Evolutionary conservation across 2,329 filamentous ascomycete species (phyloP).

Genomic region (Diaporthe ampelina): DNA sequence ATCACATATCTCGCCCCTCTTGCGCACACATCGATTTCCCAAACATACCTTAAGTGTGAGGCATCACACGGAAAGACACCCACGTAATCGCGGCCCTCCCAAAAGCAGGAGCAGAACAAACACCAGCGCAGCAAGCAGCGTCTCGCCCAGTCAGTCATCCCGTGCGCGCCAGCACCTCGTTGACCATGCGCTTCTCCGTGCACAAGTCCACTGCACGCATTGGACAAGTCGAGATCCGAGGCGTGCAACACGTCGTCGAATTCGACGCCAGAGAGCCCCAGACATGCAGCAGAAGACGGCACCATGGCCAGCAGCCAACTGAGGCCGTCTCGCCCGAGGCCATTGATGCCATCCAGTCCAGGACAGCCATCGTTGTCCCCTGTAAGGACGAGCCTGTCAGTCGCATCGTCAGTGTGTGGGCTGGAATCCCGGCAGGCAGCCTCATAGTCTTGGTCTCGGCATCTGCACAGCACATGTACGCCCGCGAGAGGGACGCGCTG

Average conservation of each 20-base stretch:
- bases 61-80: not conserved
- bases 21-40: not conserved
- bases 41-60: conserved; percentile 1
- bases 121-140: not conserved
- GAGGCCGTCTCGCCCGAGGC: conserved; percentile 34
- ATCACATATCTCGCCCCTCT: not conserved
- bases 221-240: conserved; percentile 38
- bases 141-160: not conserved
- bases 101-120: not conserved
- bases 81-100: not conserved
- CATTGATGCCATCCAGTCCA: conserved; percentile 32
- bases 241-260: conserved; percentile 40
- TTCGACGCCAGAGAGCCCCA: conserved; percentile 35
- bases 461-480: conserved; percentile 44
- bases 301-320: conserved; percentile 7
- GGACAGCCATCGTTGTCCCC: conserved; percentile 50
- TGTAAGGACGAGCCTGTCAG: conserved; percentile 50
- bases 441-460: conserved; percentile 51
- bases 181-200: conserved; percentile 36
- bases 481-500: conserved; percentile 44
- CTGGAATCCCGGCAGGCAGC: conserved; percentile 48
- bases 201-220: conserved; percentile 20
- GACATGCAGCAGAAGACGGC: not conserved
- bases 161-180: not conserved
- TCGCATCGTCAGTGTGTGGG: conserved; percentile 48